Evolutionary conservation across 1,139 yeast species (phyloP).

Genomic region (Hansenula sp.): DNA sequence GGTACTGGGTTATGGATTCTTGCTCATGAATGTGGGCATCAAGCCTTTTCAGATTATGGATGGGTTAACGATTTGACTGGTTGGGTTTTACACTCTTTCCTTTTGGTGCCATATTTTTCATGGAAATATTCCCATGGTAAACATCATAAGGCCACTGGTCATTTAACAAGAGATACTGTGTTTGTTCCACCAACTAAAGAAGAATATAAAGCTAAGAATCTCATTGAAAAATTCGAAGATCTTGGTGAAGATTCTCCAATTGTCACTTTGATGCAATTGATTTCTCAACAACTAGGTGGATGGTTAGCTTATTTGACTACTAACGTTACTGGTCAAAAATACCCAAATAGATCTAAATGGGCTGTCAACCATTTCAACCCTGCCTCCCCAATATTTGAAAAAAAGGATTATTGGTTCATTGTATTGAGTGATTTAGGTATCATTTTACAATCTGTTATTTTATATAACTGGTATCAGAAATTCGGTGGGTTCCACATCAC

Average conservation of each 20-base stretch:
- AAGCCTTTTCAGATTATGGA: constrained; percentile 72
- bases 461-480: constrained; percentile 60
- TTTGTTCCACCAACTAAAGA: constrained; percentile 71
- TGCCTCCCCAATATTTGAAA: constrained; percentile 66
- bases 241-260: constrained; percentile 74
- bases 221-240: constrained; percentile 46
- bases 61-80: constrained; percentile 72
- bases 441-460: constrained; percentile 44
- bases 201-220: constrained; percentile 39
- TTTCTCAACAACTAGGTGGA: constrained; percentile 76
- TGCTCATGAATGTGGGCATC: constrained; percentile 92
- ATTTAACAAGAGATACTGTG: constrained; percentile 77
- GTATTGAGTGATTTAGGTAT: constrained; percentile 74
- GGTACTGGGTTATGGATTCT: constrained; percentile 83
- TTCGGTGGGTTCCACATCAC: constrained; percentile 63
- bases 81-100: constrained; percentile 76
- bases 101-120: constrained; percentile 80
- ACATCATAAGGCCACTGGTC: constrained; percentile 89
- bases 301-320: constrained; percentile 62
- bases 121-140: constrained; percentile 83
- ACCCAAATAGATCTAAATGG: constrained; percentile 47
- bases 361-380: constrained; percentile 69
- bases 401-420: constrained; percentile 65
- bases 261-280: constrained; percentile 47
- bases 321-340: constrained; percentile 76